Evolutionary conservation across 345 rosid genomes (phyloP), one percentile per base, ranked within the genome.

Genomic region (Gossypium bickii): DNA sequence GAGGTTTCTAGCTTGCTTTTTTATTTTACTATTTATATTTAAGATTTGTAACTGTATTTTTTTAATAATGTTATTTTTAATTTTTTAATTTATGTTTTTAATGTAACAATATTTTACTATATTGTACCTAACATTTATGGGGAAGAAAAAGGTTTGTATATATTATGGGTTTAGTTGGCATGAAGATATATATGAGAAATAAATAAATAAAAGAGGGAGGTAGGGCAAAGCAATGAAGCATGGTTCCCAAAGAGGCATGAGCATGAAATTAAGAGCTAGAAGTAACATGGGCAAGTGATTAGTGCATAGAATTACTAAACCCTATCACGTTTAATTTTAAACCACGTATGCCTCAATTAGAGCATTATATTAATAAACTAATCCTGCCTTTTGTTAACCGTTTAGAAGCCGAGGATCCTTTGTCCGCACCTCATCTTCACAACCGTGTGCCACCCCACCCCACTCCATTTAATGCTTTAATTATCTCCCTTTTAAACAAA

Each of bases 261-360:
- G 78, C 85, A 78, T 82, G 12, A 74, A 82, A 82, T 74, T 57
- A 78, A 80, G 81, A 76, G 87, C 70, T 71, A n/a, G 52, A 51
- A 51, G 60, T 70, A 80, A 78, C 82, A 75, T 78, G 81, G 75
- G 24, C 84, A 77, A 70, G 82, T 77, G 85, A 75, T 70, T 78
- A 65, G 41, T 69, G 79, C 83, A 72, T 77, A 13, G 87, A 74
- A 67, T 38, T 74, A 27, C 79, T 74, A 71, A 85, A 80, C 18
- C 55, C 44, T 65, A 12, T 44, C 52, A 20, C 11, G 41, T 65
- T 34, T 34, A 4, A 74, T 76, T 29, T 79, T 59, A 59, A 59
- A 58, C 13, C 24, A 47, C 60, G 69, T 25, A 67, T 47, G 10
- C 10, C 48, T 67, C 48, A 24, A 24, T 24, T 47, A 24, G 41